Conservation (phyloP, 495 filamentous ascomycete genomes). For the Collariella sp. region DNA sequence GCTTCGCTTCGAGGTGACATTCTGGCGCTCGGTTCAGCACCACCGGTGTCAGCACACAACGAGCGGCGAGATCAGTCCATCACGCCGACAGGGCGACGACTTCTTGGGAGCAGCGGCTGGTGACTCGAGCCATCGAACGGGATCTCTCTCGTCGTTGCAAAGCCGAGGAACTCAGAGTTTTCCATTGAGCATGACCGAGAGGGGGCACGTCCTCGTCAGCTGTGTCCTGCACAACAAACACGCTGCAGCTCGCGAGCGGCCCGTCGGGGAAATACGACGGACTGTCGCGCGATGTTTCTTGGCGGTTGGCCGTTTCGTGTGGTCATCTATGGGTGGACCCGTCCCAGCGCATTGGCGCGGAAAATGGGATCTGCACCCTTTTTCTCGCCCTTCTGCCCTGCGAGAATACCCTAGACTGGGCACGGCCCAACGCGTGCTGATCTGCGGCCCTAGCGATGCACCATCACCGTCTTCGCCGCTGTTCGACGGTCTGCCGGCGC, state of each 20-base stretch:
- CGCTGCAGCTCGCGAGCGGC: neutral
- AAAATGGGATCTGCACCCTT: conserved; percentile 3
- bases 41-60: neutral
- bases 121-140: too few relatives aligned
- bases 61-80: neutral
- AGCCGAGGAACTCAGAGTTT: neutral
- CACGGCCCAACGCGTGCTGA: neutral
- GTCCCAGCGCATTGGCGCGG: neutral
- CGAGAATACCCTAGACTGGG: neutral
- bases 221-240: conserved; percentile 1
- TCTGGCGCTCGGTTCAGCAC: neutral
- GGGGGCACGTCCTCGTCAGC: too few relatives aligned
- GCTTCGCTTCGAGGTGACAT: neutral
- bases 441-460: neutral
- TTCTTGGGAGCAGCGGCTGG: too few relatives aligned
- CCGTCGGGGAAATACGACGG: neutral
- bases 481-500: neutral
- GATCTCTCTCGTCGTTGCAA: too few relatives aligned
- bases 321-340: neutral
- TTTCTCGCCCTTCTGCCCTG: conserved; percentile 3
- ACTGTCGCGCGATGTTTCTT: neutral
- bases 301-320: neutral
- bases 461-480: neutral
- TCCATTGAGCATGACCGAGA: too few relatives aligned
- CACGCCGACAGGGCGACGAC: neutral